Base-by-base conservation (phyloP, 2,329 filamentous ascomycete genomes). In the Zymoseptoria passerinii region DNA sequence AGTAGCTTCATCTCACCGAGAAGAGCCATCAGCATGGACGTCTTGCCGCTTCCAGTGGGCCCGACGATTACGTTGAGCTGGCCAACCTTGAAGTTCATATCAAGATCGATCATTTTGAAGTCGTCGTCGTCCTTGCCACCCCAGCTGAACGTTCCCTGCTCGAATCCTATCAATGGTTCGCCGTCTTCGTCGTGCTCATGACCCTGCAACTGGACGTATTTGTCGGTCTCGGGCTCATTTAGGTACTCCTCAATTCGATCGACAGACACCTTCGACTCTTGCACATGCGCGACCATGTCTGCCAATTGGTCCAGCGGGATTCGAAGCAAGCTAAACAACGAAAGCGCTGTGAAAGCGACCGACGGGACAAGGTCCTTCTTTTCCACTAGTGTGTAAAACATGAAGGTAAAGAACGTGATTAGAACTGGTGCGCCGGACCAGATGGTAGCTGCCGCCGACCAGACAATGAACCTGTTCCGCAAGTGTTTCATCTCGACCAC, bases 231-330 rank as follows among this genome's bases (percentile, higher is more conserved):
- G 7, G 94, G 91, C 71, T 99, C 94, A 58, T 82, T 86, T 49
- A 99, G 75, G 68, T 96, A 99, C 67, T 95, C 89, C 70, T 99
- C 92, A 7, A 99, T 90, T 78, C 94, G 92, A 69, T 96, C 92
- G 54, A 99, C 86, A 0, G 94, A 99, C 19, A 99, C 92, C 76
- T 95, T 95, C 23, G 92, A 90, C 75, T 99, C 94, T 76, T 96
- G 91, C 3, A 99, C 92, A 75, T 97, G 94, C 9, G 94, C 94
- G 70, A 97, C 88, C 94, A 99, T 99, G 74, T 99, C 94, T 54
- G 94, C 94, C 56, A 99, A 81, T 75, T 97, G 92, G 72, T 99
- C 94, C 51, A 99, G 79, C 4, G 94, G 94, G 55, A 96, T 89
- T 52, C 94, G 87, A 13, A 99, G 84, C 48, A 99, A 84, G 71